These are phyloP conservation scores for Excoecaria agallocha DNA, from an alignment of 345 rosid genomes.

Conservation along the genomic window DNA sequence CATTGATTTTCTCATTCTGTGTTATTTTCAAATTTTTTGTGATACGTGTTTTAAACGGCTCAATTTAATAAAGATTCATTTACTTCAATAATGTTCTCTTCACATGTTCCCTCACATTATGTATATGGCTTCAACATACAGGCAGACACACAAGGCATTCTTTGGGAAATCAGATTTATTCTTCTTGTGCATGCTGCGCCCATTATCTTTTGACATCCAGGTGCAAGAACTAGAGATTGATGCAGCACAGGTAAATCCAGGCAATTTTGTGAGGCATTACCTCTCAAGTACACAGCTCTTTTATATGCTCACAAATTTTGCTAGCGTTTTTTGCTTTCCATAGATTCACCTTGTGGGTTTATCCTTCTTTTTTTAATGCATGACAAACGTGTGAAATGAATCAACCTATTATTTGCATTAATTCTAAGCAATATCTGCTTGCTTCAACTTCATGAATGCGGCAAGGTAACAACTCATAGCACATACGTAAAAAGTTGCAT, in stretches of 20 bases:
- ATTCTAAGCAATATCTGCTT: not conserved
- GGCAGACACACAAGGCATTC: constrained; percentile 60
- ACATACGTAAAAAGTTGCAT: not conserved
- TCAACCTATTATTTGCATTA: not conserved
- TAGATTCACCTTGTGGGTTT: not conserved
- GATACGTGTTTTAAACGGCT: not conserved
- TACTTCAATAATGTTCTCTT: not conserved
- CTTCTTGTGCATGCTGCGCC: constrained; percentile 68
- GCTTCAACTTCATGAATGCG: not conserved
- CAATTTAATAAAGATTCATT: not conserved
- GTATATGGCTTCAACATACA: constrained; percentile 24
- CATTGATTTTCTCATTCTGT: too few species aligned
- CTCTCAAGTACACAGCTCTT: not conserved
- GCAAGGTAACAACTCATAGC: not conserved
- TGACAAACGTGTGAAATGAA: not conserved
- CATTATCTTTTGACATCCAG: constrained; percentile 59
- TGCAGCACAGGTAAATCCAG: constrained; percentile 92
- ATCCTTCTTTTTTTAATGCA: not conserved
- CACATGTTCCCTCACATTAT: not conserved
- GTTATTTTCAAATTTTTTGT: not conserved
- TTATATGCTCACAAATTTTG: not conserved
- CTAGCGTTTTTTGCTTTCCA: not conserved
- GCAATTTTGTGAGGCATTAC: not conserved
- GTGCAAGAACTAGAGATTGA: constrained; percentile 77
- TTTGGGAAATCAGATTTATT: constrained; percentile 68